Base-by-base conservation (phyloP, 164 flowering plant species). In the Amborella trichopoda region DNA sequence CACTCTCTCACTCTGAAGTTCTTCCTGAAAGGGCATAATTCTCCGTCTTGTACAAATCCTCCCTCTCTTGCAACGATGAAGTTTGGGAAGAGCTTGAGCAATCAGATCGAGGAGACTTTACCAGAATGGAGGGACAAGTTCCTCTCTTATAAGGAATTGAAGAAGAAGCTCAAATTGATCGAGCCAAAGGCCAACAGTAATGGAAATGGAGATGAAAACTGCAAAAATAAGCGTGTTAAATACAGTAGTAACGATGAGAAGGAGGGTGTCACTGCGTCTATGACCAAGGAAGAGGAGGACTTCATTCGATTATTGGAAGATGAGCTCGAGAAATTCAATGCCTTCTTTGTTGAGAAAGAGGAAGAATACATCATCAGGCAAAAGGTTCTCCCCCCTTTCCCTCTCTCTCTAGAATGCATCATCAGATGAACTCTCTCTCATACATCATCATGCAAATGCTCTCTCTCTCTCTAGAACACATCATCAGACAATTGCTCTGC, bases 121-220 rank as follows among this genome's bases (percentile, higher is more conserved):
- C 97, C 95, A 0, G 94, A 81, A 43, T 89, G 97, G 97, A 67
- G 87, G 45, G 95, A 89, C 64, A 75, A 80, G 68, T 85, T 82
- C 50, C 58, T 89, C 19, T 80, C 90, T 4, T 89, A 89, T 68
- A 89, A 89, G 63, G 83, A 80, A 8, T 65, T 89, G 55, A 89
- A 89, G 77, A 74, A 81, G 70, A 55, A 19, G 33, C 54, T 88
- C 63, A 84, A 84, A 60, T 61, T 52, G 4, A 66, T 84, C 18
- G 74, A 63, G 24, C 73, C 82, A 3, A 65, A 62, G 26, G 54
- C n/a, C n/a, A n/a, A n/a, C n/a, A n/a, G n/a, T n/a, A n/a, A n/a
- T n/a, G n/a, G n/a, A n/a, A n/a, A n/a, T n/a, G n/a, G n/a, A n/a
- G n/a, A n/a, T n/a, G n/a, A n/a, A n/a, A n/a, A n/a, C n/a, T n/a